phyloP scores from a whole-genome alignment of 73 alveolate species.

The Effrenium voratum region DNA sequence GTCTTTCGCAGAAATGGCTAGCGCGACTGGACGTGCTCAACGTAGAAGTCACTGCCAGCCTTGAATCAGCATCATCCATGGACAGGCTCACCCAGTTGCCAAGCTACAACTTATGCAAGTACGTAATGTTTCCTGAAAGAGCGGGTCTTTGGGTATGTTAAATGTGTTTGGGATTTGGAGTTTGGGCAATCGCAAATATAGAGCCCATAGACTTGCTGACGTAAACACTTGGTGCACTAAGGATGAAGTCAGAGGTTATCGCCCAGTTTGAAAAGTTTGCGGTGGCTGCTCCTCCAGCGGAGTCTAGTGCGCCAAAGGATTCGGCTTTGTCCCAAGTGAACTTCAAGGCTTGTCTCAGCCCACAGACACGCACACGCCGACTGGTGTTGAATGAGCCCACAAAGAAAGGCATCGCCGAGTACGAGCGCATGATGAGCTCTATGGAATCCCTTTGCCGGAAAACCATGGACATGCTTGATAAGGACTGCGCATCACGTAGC shows the following conservation, averaged over 20 bases:
- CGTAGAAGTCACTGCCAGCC: not conserved
- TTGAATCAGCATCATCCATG: not conserved
- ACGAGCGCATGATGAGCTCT: not conserved
- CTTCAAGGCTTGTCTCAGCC: not conserved
- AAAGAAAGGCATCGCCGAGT: not conserved
- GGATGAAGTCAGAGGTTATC: not conserved
- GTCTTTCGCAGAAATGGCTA: constrained; percentile 31
- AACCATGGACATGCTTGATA: not conserved
- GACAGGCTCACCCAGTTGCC: not conserved
- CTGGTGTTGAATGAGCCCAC: not conserved
- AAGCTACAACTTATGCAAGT: not conserved
- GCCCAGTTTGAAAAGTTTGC: not conserved
- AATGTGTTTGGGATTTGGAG: not conserved
- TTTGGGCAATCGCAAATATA: not conserved
- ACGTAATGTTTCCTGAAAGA: not conserved
- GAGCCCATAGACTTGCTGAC: not conserved
- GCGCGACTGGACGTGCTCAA: not conserved
- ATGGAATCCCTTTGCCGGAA: not conserved
- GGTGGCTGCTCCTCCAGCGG: constrained; percentile 1
- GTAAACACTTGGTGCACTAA: not conserved
- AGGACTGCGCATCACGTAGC: too few species aligned
- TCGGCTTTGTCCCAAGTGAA: not conserved
- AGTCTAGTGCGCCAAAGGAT: not conserved
- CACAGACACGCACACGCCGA: not conserved
- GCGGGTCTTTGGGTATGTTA: not conserved